phyloP scores from a whole-genome alignment of 306 rosid genomes.

The Dalbergia cochinchinensis region DNA sequence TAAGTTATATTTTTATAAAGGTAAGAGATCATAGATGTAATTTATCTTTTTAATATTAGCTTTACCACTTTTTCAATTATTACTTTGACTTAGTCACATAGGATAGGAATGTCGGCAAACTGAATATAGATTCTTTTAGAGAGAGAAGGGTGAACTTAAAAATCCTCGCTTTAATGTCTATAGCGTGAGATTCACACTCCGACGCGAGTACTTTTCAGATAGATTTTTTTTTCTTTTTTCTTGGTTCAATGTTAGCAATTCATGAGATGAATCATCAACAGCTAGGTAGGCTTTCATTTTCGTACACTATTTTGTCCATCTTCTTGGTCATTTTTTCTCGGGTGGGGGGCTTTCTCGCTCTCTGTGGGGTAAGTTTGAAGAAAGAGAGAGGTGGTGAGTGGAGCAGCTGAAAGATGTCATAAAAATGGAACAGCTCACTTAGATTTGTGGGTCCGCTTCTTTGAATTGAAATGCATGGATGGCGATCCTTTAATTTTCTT shows the following conservation, averaged over 20 bases:
- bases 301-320: background rate
- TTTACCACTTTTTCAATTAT: background rate
- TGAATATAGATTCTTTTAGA: background rate
- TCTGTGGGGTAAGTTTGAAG: background rate
- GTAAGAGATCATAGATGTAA: too few species aligned
- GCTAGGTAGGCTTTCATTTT: constrained; percentile 35
- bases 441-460: constrained; percentile 39
- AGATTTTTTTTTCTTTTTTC: too few species aligned
- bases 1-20: too few species aligned
- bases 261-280: background rate
- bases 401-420: constrained; percentile 5
- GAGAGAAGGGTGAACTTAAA: background rate
- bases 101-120: constrained; percentile 1
- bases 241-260: background rate
- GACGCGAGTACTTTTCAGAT: too few species aligned
- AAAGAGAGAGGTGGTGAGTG: constrained; percentile 27
- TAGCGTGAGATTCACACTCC: background rate
- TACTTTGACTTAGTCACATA: background rate
- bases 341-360: background rate
- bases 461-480: constrained; percentile 1
- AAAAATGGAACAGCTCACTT: background rate
- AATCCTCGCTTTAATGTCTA: background rate
- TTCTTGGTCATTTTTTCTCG: background rate
- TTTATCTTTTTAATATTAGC: background rate
- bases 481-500: background rate